Conservation (phyloP, 768 basidiomycete species). For the Tricholoma hemisulphureum region DNA sequence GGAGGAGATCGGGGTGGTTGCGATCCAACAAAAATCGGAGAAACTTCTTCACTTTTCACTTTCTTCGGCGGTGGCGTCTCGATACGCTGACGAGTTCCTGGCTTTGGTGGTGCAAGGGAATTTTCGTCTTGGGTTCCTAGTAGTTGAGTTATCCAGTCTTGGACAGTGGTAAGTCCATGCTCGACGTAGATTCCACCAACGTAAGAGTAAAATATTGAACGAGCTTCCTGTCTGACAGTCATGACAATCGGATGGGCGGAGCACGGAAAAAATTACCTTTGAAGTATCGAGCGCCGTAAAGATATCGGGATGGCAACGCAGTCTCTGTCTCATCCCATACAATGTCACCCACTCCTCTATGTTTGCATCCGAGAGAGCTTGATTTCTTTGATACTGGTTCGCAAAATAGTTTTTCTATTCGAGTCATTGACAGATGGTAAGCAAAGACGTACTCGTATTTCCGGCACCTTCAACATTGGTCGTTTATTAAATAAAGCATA, state of each 20-base stretch:
- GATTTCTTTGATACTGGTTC: slow-evolving; percentile 29
- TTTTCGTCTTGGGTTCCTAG: slow-evolving; percentile 20
- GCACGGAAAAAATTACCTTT: slow-evolving; percentile 36
- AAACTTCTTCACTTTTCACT: slow-evolving; percentile 37
- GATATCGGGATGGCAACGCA: slow-evolving; percentile 46
- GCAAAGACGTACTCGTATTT: slow-evolving; percentile 48
- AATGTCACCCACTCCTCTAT: slow-evolving; percentile 47
- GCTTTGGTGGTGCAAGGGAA: not conserved
- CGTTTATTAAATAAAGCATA: slow-evolving; percentile 46
- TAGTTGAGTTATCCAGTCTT: slow-evolving; percentile 54
- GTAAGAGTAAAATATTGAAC: slow-evolving; percentile 61
- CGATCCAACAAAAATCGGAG: slow-evolving; percentile 34
- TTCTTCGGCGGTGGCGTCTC: slow-evolving; percentile 40
- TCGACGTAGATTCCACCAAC: slow-evolving; percentile 62
- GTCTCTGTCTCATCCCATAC: slow-evolving; percentile 48
- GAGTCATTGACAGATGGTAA: slow-evolving; percentile 10
- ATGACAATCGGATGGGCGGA: slow-evolving; percentile 11
- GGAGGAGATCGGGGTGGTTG: slow-evolving; percentile 31
- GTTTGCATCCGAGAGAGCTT: slow-evolving; percentile 40
- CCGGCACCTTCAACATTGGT: slow-evolving; percentile 47
- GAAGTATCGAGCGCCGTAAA: slow-evolving; percentile 33
- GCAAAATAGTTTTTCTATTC: slow-evolving; percentile 10
- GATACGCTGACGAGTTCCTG: slow-evolving; percentile 11
- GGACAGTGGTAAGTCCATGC: slow-evolving; percentile 49
- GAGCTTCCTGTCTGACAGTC: slow-evolving; percentile 46